phyloP scores from a whole-genome alignment of 306 rosid genomes.

The Crotalaria pallida region DNA sequence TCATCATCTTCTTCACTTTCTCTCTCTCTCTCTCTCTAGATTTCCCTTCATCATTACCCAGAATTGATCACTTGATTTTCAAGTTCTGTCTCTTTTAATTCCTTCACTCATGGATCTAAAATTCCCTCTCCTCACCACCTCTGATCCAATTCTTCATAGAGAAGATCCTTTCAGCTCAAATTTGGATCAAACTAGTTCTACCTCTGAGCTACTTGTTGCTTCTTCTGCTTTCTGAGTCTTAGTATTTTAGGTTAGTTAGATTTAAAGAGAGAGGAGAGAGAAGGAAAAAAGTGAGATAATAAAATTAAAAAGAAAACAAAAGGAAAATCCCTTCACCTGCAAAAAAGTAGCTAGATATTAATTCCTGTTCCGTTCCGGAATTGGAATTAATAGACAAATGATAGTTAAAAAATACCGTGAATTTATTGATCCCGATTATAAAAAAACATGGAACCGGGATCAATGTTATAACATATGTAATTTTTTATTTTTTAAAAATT shows the following conservation, averaged over 20 bases:
- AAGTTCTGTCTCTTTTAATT: slow-evolving; percentile 15
- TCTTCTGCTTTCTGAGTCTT: slow-evolving; percentile 1
- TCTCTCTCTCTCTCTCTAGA: slow-evolving; percentile 46
- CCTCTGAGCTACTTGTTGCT: not conserved
- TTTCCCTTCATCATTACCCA: no score
- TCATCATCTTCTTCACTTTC: not conserved
- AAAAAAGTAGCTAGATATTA: no score
- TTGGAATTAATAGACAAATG: no score
- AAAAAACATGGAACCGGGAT: no score
- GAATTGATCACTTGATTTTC: slow-evolving; percentile 32
- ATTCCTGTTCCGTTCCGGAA: no score
- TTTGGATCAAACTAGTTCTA: slow-evolving; percentile 24
- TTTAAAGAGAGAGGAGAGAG: not conserved
- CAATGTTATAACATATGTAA: no score
- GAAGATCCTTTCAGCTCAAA: slow-evolving; percentile 28
- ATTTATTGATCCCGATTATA: no score
- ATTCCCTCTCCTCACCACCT: slow-evolving; percentile 12
- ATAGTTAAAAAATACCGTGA: no score
- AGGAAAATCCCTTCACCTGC: slow-evolving; percentile 97
- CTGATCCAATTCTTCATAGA: slow-evolving; percentile 11
- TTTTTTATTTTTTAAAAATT: no score
- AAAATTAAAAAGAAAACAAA: not conserved
- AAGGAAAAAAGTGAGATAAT: not conserved
- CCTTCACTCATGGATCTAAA: slow-evolving; percentile 55
- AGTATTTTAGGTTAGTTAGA: not conserved